Evolutionary conservation across 768 basidiomycete genomes (phyloP), one percentile per base, ranked within the genome.

Genomic region (Leccinum rimulosum): DNA sequence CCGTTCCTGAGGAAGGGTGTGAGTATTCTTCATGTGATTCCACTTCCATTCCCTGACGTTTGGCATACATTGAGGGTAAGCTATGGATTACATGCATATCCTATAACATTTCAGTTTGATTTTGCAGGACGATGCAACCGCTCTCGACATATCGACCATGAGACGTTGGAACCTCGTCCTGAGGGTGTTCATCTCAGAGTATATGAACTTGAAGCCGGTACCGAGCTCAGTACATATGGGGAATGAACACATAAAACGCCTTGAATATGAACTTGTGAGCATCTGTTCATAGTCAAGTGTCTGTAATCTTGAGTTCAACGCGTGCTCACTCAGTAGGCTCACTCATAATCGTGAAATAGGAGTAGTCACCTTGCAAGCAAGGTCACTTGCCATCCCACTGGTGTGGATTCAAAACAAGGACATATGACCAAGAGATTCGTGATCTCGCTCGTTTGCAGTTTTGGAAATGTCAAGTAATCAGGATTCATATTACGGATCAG

Each of bases 121-220:
- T 56, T 60, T 65, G 6, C 57, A 97, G 95, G 97, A 99, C 72
- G 91, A 98, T 73, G 93, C 88, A 8, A 82, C 86, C 22, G 93
- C 89, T 1, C 77, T 98, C 48, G 89, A 98, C 67, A 75, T 91
- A 49, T 82, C 89, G 8, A 95, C 93, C 0, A 83, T 98, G 81
- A 83, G 87, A 50, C 80, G 90, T 25, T 98, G 97, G 97, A 91
- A 91, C 69, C 76, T 95, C 31, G 81, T 99, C 54, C 70, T 98
- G 40, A 81, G 96, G 33, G 84, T 97, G 1, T 95, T 98, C 69
- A 82, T 93, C 66, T 80, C 89, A 1, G 97, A 98, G 75, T 99
- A 98, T 73, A 81, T 98, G 2, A 82, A 88, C 57, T 72, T 93
- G 50, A 78, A 73, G 11, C 86, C 90, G 0, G 73, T 79, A 27